Base-by-base conservation (phyloP, 805 yeast genomes). In the Starmerella powellii region DNA sequence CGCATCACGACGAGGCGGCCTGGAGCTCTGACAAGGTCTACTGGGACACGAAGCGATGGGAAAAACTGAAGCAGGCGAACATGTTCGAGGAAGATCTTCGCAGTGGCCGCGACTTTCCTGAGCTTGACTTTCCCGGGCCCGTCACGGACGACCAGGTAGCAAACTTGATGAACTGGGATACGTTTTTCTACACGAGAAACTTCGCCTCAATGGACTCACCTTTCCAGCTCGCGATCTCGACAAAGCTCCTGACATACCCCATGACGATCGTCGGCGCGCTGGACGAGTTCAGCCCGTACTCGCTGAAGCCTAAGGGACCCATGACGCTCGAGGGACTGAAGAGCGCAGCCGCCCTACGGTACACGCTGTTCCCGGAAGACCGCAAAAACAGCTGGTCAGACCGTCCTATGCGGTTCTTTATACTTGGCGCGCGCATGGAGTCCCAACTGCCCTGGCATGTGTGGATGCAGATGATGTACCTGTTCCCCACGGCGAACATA, bases 191-290 rank as follows among this genome's bases (percentile, higher is more conserved):
- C 62, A 88, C 97, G 0, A 73, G 98, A 60, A 80, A 80, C 54
- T 91, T 84, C 60, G 80, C 77, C 55, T 88, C 96, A 4, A 88
- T 91, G 97, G 95, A 91, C 62, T 82, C 95, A 4, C 95, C 87
- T 62, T 88, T 84, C 66, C 93, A 88, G 62, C 67, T 88, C 57
- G 97, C 97, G 1, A 93, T 94, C 3, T 87, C 86, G 27, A 85
- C 97, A 16, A 91, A 91, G 60, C 82, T 88, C 73, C 72, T 91
- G 58, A 82, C 93, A 41, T 91, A 85, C 62, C 98, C 98, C 34
- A 64, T 84, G 46, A 86, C 98, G 3, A 79, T 91, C 34, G 94
- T 84, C 6, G 74, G 93, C 1, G 62, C 85, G 6, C 61, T 91
- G 53, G 91, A 88, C 61, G 80, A 79, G 59, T 80, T 69, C 60